Base-by-base conservation (phyloP, 2,329 filamentous ascomycete genomes). In the Aulographum hederae region DNA sequence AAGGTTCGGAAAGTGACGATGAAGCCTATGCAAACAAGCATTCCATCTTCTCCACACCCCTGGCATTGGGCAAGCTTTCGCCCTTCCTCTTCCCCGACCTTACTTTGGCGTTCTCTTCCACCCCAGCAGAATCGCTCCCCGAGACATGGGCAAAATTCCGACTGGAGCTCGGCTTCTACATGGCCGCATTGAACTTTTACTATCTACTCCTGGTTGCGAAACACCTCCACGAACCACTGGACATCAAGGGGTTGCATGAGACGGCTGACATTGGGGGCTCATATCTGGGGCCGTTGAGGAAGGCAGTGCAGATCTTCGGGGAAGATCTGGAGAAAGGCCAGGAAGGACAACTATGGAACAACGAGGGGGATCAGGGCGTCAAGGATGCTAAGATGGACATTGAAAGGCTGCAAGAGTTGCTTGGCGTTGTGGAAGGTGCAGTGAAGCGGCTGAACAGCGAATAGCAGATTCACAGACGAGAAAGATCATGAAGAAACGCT, bases 101-200 rank as follows among this genome's bases (percentile, higher is more conserved):
- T 0, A 51, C 27, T 8, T 8, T 28, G 10, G 27, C 8, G 8
- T 25, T 25, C 8, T 8, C 21, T 8, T 57, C 3, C 46, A 51
- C 13, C 53, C 60, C n/a, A 39, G 56, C 6, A 44, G 49, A 43
- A 8, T 32, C 47, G 6, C n/a, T n/a, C n/a, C 38, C 41, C 19
- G 51, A 52, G 11, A 38, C 42, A 2, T 55, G 54, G 49, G 46
- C 54, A 36, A 60, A 58, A 32, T 62, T 67, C 40, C 53, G 57
- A 15, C 58, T 62, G 23, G 63, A 67, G 14, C 50, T 67, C 21
- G 56, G 56, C 1, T 65, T 67, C 41, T 63, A 67, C 37, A 60
- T 71, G 16, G 60, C 66, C 1, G 57, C 60, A 1, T 52, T 73
- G 19, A 73, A 65, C 38, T 60, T 73, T n/a, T 63, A 71, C 41